These are phyloP conservation scores for Dictyostelium firmibasis DNA, from an alignment of 78 protist genomes.

Conservation along the genomic window DNA sequence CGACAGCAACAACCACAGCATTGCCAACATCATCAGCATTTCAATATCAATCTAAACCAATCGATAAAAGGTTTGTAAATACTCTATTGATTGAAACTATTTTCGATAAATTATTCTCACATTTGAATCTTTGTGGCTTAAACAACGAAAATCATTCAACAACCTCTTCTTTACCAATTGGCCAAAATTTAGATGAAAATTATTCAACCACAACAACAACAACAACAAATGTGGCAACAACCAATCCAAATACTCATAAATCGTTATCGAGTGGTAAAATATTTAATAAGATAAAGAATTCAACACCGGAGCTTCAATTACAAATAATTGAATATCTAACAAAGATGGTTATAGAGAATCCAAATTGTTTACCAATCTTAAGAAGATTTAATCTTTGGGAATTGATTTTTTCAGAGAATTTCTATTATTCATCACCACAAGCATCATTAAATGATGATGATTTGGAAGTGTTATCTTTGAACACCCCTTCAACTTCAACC, in stretches of 20 bases:
- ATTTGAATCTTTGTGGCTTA: background rate
- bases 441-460: background rate
- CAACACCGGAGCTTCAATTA: slow-evolving; percentile 52
- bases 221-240: background rate
- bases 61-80: slow-evolving; percentile 40
- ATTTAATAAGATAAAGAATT: background rate
- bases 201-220: background rate
- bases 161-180: background rate
- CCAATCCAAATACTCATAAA: background rate
- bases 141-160: slow-evolving; percentile 20
- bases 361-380: background rate
- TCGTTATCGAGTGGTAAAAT: slow-evolving; percentile 2
- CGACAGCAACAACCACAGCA: background rate
- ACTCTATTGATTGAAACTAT: slow-evolving; percentile 22
- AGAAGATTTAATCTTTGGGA: slow-evolving; percentile 34
- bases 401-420: slow-evolving; percentile 7
- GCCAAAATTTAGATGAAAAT: background rate
- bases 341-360: slow-evolving; percentile 1
- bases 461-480: background rate
- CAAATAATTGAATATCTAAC: slow-evolving; percentile 28
- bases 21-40: background rate
- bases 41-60: background rate
- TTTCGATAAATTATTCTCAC: slow-evolving; percentile 9
- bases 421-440: slow-evolving; percentile 13
- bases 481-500: background rate